phyloP scores from a whole-genome alignment of 2,329 filamentous ascomycete genomes.

The Metarhizium album region DNA sequence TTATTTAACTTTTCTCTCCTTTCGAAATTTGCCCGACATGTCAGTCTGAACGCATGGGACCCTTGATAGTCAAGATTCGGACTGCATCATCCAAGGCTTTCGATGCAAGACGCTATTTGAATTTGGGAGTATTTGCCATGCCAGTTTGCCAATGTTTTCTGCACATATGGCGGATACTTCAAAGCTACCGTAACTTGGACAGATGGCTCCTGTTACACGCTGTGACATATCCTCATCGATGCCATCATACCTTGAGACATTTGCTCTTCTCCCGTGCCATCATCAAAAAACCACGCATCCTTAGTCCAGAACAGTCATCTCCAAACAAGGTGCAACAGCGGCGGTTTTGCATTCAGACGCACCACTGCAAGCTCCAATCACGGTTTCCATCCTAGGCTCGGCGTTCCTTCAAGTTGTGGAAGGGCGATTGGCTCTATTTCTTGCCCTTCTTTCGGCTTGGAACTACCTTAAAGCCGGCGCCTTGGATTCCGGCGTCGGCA shows the following conservation, averaged over 20 bases:
- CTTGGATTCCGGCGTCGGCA: conserved; percentile 31
- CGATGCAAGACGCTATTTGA: too few species aligned
- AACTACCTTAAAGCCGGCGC: conserved; percentile 77
- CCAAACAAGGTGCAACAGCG: background rate
- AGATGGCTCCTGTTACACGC: background rate
- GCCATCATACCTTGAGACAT: background rate
- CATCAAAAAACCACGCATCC: background rate
- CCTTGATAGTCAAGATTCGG: too few species aligned
- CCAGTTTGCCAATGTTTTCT: background rate
- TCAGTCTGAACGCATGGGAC: too few species aligned
- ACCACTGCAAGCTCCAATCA: background rate
- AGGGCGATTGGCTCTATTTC: conserved; percentile 37
- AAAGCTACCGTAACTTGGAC: background rate
- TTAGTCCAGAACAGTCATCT: background rate
- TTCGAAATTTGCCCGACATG: too few species aligned
- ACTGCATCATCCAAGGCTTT: too few species aligned
- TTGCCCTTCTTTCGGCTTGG: conserved; percentile 85
- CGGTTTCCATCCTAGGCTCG: conserved; percentile 1
- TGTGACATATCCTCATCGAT: background rate
- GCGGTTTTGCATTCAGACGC: background rate
- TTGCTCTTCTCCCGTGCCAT: background rate
- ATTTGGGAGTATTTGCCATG: background rate
- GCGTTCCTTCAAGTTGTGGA: conserved; percentile 7
- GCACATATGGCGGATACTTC: background rate
- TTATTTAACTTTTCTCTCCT: too few species aligned